phyloP scores from a whole-genome alignment of 164 flowering plant genomes.

The Vitis amurensis region DNA sequence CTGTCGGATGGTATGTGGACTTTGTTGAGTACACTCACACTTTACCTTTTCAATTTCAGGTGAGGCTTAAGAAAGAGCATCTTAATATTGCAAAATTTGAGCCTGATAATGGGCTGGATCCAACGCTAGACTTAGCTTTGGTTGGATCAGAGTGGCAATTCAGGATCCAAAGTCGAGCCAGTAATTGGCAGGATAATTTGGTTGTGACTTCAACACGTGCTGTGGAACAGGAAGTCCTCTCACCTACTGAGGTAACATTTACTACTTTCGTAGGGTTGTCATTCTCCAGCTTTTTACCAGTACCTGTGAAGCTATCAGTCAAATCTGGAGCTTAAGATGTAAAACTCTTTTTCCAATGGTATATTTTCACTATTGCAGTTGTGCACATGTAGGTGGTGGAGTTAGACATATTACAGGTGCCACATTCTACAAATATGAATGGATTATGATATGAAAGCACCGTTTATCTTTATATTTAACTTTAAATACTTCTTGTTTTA shows the following conservation, averaged over 20 bases:
- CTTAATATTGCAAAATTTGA: conserved; percentile 94
- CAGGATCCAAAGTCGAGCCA: conserved; percentile 93
- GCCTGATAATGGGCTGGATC: conserved; percentile 94
- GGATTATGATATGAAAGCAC: too few species aligned
- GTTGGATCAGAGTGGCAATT: conserved; percentile 99
- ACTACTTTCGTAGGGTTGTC: background rate
- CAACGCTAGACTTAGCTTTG: conserved; percentile 84
- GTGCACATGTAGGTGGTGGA: too few species aligned
- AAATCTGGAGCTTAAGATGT: background rate
- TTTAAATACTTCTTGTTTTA: too few species aligned
- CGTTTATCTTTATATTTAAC: too few species aligned
- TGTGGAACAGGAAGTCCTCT: conserved; percentile 91
- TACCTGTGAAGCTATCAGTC: background rate
- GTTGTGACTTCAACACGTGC: conserved; percentile 96
- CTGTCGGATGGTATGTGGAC: background rate
- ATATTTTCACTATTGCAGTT: too few species aligned
- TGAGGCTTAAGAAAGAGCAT: conserved; percentile 92
- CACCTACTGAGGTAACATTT: conserved; percentile 79
- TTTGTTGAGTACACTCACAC: conserved; percentile 15
- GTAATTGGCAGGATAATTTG: conserved; percentile 96
- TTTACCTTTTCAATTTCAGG: conserved; percentile 40
- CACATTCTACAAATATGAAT: too few species aligned
- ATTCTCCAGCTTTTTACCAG: too few species aligned
- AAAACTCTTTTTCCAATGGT: too few species aligned
- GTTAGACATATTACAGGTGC: too few species aligned